Conservation (phyloP, 140 eudicot species). For the Bidens hawaiensis region DNA sequence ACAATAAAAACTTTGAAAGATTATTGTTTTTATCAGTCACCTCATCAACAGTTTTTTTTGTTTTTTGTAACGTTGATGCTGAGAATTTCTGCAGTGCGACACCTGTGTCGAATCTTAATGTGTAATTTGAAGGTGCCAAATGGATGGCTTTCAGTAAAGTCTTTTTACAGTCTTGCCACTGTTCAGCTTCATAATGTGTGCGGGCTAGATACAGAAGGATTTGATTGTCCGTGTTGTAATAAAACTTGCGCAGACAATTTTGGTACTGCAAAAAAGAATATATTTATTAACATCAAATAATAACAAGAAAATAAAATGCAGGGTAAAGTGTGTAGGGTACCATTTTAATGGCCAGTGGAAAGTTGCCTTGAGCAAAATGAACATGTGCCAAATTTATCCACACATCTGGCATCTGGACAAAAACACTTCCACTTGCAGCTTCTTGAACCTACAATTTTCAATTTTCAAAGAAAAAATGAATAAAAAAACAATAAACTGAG, state of each 20-base stretch:
- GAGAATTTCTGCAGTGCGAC: constrained; percentile 93
- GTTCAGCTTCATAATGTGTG: constrained; percentile 96
- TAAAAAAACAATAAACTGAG: neutral
- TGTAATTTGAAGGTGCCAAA: constrained; percentile 92
- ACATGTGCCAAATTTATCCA: constrained; percentile 98
- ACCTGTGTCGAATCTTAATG: constrained; percentile 83
- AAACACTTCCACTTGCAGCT: constrained; percentile 93
- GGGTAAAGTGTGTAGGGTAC: constrained; percentile 24
- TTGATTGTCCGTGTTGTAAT: constrained; percentile 78
- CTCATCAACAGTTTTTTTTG: constrained; percentile 90
- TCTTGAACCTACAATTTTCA: constrained; percentile 70
- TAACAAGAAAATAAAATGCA: neutral
- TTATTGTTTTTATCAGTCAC: constrained; percentile 29
- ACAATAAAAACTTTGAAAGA: neutral
- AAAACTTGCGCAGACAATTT: constrained; percentile 88
- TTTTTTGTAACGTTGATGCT: constrained; percentile 83
- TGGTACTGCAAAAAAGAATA: constrained; percentile 57
- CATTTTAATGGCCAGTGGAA: constrained; percentile 87
- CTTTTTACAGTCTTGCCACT: constrained; percentile 95
- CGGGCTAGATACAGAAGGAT: constrained; percentile 92
- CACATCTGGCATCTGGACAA: constrained; percentile 96
- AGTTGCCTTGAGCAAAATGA: constrained; percentile 97
- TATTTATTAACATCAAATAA: neutral
- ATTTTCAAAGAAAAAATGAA: neutral
- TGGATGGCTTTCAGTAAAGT: constrained; percentile 92